Evolutionary conservation across 345 rosid species (phyloP).

Genomic region (Cardamine resedifolia): DNA sequence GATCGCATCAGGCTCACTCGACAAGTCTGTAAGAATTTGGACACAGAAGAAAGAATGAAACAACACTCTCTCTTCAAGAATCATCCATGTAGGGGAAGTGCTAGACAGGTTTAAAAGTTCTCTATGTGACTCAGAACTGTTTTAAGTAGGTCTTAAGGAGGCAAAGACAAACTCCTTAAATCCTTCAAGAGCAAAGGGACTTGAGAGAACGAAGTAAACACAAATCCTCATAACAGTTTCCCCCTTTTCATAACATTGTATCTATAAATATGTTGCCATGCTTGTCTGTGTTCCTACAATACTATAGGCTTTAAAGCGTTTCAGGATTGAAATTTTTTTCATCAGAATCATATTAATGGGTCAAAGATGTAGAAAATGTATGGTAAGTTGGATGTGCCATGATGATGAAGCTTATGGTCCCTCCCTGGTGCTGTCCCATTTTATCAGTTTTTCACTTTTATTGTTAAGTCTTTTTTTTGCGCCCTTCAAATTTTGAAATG

Average conservation of each 20-base stretch:
- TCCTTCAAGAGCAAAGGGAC: background rate
- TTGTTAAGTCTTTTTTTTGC: background rate
- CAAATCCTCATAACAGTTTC: background rate
- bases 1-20: slow-evolving; percentile 89
- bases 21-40: slow-evolving; percentile 82
- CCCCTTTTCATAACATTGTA: slow-evolving; percentile 1
- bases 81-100: slow-evolving; percentile 18
- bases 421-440: background rate
- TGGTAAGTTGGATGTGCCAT: slow-evolving; percentile 31
- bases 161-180: background rate
- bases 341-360: slow-evolving; percentile 1
- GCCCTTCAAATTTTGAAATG: background rate
- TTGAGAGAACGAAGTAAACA: background rate
- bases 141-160: background rate
- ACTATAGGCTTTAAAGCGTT: slow-evolving; percentile 1
- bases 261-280: background rate
- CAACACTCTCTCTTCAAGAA: background rate
- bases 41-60: slow-evolving; percentile 58
- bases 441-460: background rate
- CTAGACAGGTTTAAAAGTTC: background rate
- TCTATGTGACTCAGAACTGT: background rate
- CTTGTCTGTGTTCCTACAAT: background rate
- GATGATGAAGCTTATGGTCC: slow-evolving; percentile 34
- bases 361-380: slow-evolving; percentile 13
- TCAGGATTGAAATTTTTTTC: background rate